phyloP scores from a whole-genome alignment of 495 filamentous ascomycete genomes.

The Baudoinia panamericana region DNA sequence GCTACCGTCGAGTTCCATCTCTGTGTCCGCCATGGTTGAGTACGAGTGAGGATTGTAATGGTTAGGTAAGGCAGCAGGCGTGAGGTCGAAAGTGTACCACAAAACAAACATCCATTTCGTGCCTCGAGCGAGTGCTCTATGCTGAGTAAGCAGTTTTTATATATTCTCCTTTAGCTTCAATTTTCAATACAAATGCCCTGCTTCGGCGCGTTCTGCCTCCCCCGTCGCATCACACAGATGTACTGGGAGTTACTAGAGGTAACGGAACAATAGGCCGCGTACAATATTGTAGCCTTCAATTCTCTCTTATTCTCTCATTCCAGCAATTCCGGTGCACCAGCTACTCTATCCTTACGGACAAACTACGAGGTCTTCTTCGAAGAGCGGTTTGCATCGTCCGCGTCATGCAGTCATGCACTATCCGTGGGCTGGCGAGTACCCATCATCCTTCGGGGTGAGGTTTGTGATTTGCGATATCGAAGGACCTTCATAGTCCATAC shows the following conservation, averaged over 20 bases:
- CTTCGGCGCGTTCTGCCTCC: too few relatives aligned
- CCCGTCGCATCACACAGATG: too few relatives aligned
- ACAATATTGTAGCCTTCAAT: background rate
- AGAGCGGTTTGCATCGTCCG: background rate
- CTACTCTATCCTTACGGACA: background rate
- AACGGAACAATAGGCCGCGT: too few relatives aligned
- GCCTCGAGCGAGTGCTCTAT: too few relatives aligned
- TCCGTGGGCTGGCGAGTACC: background rate
- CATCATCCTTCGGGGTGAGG: background rate
- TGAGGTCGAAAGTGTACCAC: too few relatives aligned
- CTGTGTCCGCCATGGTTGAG: slow-evolving; percentile 29
- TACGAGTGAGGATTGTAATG: background rate
- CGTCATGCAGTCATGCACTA: background rate
- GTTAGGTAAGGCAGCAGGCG: background rate
- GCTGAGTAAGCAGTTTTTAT: too few relatives aligned
- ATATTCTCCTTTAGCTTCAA: too few relatives aligned
- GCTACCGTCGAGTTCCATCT: slow-evolving; percentile 65
- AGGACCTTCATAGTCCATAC: slow-evolving; percentile 4
- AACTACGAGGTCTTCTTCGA: slow-evolving; percentile 2
- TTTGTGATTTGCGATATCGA: background rate
- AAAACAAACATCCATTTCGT: too few relatives aligned
- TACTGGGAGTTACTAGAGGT: too few relatives aligned
- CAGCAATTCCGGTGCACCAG: slow-evolving; percentile 2
- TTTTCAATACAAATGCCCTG: too few relatives aligned
- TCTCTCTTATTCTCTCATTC: background rate